Evolutionary conservation across 2,329 filamentous ascomycete species (phyloP), one percentile per base, ranked within the genome.

Genomic region (Helotiales sp.): DNA sequence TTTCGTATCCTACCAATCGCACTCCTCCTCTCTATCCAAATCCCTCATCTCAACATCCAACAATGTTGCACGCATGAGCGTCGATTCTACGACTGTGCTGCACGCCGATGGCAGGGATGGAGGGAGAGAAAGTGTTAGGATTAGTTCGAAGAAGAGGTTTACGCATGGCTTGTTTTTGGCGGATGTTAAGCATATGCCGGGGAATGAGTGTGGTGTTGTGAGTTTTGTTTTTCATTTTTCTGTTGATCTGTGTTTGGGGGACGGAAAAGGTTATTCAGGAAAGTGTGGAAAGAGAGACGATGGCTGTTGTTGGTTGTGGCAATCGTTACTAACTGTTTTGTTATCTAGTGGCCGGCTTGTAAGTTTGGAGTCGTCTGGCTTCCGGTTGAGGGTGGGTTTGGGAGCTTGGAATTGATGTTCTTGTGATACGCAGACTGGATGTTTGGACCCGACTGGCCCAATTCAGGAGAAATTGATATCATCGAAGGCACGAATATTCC

Each of bases 121-220:
- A 79, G 92, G 91, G 37, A 77, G 84, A 30, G 81, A 82, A 6
- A 91, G 89, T 71, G 85, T 93, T 47, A 85, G 91, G 22, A 78
- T 93, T n/a, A 86, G 87, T 59, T 91, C 88, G 77, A 89, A 86
- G 64, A 82, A 86, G 60, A 77, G 81, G 3, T 93, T 88, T 77
- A 86, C 83, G 30, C 83, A 88, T 72, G 91, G 89, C 0, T 83
- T 93, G 10, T 87, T 93, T 71, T 87, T 93, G 59, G 82, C 89
- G 22, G 91, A 93, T 76, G 84, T 93, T 57, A 81, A 82, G 15
- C 90, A 93, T 73, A 93, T 93, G 89, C 91, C 91, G 1, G 69
- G 84, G 83, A 58, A 88, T 1, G 81, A 86, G 61, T 93, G 91
- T 72, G 91, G 91, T n/a, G 83, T 86, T 24, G 50, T 55, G n/a